Percentiles rank a stretch among this genome's conserved stretches.
Evolutionary conservation across 1,284 basidiomycete genomes (phyloP).

Genomic region (Schizophyllum amplum): DNA sequence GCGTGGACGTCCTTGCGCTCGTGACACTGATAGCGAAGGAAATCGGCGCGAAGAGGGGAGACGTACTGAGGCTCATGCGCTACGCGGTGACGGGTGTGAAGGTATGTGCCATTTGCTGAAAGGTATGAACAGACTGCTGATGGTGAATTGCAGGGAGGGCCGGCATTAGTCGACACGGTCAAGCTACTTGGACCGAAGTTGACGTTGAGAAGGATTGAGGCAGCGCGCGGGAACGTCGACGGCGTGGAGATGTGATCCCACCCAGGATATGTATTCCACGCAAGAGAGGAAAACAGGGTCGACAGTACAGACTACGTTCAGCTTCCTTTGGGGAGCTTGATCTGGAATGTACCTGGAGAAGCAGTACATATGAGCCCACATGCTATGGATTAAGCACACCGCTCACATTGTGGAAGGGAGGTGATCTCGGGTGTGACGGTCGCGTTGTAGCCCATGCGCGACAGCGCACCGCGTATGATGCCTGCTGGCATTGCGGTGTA

Average conservation of each 20-base stretch:
- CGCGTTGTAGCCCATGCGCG: slow-evolving; percentile 68
- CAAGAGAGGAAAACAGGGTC: neutral
- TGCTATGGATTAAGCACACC: neutral
- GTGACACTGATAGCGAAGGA: slow-evolving; percentile 36
- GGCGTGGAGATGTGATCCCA: neutral
- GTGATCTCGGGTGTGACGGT: slow-evolving; percentile 73
- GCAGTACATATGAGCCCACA: slow-evolving; percentile 1
- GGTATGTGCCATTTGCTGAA: slow-evolving; percentile 22
- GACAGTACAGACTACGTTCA: neutral
- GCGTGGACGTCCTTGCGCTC: slow-evolving; percentile 25
- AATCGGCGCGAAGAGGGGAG: slow-evolving; percentile 29
- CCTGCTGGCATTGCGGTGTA: slow-evolving; percentile 76
- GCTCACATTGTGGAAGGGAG: slow-evolving; percentile 78
- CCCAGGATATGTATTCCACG: too few relatives aligned
- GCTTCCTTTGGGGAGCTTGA: slow-evolving; percentile 60
- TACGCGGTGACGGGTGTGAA: slow-evolving; percentile 76
- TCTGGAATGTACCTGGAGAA: slow-evolving; percentile 68
- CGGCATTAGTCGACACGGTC: neutral
- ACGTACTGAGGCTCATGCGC: slow-evolving; percentile 65
- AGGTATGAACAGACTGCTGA: too few relatives aligned
- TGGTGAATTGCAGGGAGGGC: neutral
- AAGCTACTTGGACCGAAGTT: neutral
- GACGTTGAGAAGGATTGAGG: neutral
- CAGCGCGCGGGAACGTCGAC: neutral
- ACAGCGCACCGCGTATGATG: slow-evolving; percentile 75